Base-by-base conservation (phyloP, 179 eudicot genomes). In the Beta macrorhiza region DNA sequence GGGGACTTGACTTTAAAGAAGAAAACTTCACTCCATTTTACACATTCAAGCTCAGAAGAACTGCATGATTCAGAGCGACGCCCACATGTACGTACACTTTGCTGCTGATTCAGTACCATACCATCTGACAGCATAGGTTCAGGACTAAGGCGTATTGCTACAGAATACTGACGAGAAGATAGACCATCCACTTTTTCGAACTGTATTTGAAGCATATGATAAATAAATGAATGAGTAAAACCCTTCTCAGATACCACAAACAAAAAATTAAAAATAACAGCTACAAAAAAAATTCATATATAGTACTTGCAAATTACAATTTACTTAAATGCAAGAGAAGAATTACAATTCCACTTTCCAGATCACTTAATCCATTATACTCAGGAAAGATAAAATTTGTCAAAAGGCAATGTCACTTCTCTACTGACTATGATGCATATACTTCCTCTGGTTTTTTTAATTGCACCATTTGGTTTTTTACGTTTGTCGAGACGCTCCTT, bases 1-100 rank as follows among this genome's bases (percentile, higher is more conserved):
- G 64, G 88, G 72, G 91, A 87, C 79, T 91, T 97, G 83, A 90
- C 86, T 90, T 86, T 96, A 77, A 96, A 96, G 92, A 92, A 96
- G 85, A 96, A 92, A 70, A 83, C 87, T 91, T 96, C 99, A 82
- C 89, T 87, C 99, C 99, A 96, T 78, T 87, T 89, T 74, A 96
- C 93, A 77, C 80, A 82, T 79, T 85, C 95, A 72, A 87, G 77
- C 76, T 89, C 91, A 64, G 93, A 81, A 81, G 92, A 83, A 81
- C 68, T 67, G 59, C 79, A 75, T 69, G 64, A 55, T 83, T 82
- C 88, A 16, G 97, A 86, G 80, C 84, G 84, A 83, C 83, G 83
- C 53, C 97, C 98, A 75, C 89, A 78, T 25, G 99, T 96, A 56
- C 98, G 98, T 73, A 93, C 99, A 87, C 90, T 90, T 87, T 94